Evolutionary conservation across 257 asterid genomes (phyloP).

Genomic region (Nicotiana sylvestris): DNA sequence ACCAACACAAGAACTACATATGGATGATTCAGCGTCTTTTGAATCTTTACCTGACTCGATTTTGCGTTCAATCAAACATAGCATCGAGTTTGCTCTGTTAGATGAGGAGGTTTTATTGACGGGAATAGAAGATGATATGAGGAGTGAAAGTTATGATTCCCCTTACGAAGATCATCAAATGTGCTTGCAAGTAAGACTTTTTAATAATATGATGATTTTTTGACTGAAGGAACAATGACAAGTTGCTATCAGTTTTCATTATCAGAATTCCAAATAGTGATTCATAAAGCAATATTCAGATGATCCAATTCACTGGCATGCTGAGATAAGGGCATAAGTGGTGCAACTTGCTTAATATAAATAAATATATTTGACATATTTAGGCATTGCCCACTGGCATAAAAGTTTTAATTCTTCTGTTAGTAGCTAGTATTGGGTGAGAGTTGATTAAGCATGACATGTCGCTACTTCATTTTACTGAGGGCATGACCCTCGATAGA

Average conservation of each 20-base stretch:
- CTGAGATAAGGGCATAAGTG: no score
- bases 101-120: constrained; percentile 21
- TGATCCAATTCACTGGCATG: no score
- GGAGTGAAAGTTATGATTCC: constrained; percentile 26
- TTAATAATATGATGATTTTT: neutral
- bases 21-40: neutral
- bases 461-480: no score
- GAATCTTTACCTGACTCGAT: constrained; percentile 35
- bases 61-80: constrained; percentile 34
- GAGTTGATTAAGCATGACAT: no score
- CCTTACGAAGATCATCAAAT: constrained; percentile 38
- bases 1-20: constrained; percentile 11
- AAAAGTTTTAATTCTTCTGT: neutral
- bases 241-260: neutral
- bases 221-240: neutral
- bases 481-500: no score
- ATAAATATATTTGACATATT: no score
- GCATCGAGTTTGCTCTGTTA: constrained; percentile 41
- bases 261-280: neutral
- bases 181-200: constrained; percentile 49
- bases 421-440: neutral
- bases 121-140: constrained; percentile 20
- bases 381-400: neutral
- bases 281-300: no score
- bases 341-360: neutral